phyloP scores from a whole-genome alignment of 306 rosid species.

The Prosopis cineraria region DNA sequence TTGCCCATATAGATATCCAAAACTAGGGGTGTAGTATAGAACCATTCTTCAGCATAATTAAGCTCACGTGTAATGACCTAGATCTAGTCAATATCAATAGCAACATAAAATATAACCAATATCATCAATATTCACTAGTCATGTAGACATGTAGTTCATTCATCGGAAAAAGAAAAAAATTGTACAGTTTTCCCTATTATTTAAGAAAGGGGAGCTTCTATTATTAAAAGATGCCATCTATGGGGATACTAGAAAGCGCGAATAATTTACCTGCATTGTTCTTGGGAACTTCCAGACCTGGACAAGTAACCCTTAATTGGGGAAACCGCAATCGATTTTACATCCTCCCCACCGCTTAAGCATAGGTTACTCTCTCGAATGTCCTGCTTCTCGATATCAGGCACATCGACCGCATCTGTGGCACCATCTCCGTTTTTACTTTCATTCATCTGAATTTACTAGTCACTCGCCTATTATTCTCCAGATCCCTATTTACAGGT shows the following conservation, averaged over 20 bases:
- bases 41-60: background rate
- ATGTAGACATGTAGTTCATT: background rate
- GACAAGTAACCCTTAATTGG: slow-evolving; percentile 8
- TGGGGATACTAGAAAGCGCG: background rate
- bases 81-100: background rate
- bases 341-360: background rate
- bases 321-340: background rate
- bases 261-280: slow-evolving; percentile 11
- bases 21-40: background rate
- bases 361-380: background rate
- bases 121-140: background rate
- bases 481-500: background rate
- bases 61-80: background rate
- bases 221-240: background rate
- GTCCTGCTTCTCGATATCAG: slow-evolving; percentile 4
- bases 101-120: background rate
- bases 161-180: background rate
- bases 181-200: background rate
- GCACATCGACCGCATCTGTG: background rate
- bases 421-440: background rate
- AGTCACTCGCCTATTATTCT: background rate
- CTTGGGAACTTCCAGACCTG: slow-evolving; percentile 16
- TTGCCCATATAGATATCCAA: background rate
- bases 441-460: slow-evolving; percentile 7
- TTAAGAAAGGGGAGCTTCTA: background rate